A percentile compares a stretch with the other conserved stretches of the same genome.
Conservation (phyloP, 2,329 filamentous ascomycete genomes). For the Claviceps sp. region DNA sequence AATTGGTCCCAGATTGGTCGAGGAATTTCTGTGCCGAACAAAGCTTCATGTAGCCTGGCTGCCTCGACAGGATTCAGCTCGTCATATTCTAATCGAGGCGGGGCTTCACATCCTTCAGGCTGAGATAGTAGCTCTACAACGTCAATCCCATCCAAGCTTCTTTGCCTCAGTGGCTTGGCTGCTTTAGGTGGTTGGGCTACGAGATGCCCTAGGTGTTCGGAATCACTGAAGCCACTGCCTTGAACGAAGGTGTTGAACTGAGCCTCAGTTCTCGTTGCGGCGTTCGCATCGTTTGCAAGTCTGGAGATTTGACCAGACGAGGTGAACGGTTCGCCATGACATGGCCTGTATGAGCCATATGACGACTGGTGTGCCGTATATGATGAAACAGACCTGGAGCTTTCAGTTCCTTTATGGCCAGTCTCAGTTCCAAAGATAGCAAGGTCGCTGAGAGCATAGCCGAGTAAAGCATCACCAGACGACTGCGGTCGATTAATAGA, state of each 20-base stretch:
- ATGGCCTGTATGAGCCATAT: background rate
- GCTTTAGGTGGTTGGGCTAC: background rate
- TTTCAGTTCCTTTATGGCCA: constrained; percentile 9
- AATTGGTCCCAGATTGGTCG: constrained; percentile 27
- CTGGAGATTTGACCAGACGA: background rate
- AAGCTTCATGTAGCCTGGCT: constrained; percentile 21
- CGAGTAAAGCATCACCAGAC: constrained; percentile 1
- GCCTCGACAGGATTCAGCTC: constrained; percentile 18
- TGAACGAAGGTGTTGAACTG: background rate
- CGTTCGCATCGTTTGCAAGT: background rate
- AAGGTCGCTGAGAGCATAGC: background rate
- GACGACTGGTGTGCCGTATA: background rate
- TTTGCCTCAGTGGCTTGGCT: constrained; percentile 9
- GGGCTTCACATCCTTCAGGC: constrained; percentile 11
- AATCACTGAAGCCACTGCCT: background rate
- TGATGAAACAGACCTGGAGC: constrained; percentile 1
- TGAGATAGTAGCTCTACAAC: constrained; percentile 25
- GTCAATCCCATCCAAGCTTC: constrained; percentile 12
- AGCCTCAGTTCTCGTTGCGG: background rate
- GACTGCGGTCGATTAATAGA: background rate
- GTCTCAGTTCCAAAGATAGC: background rate
- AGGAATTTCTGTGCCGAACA: constrained; percentile 18
- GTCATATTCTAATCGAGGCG: constrained; percentile 10
- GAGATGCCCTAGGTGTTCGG: background rate
- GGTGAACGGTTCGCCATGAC: background rate